Evolutionary conservation across 2,329 filamentous ascomycete species (phyloP).

Genomic region (Aspergillus calidoustus): DNA sequence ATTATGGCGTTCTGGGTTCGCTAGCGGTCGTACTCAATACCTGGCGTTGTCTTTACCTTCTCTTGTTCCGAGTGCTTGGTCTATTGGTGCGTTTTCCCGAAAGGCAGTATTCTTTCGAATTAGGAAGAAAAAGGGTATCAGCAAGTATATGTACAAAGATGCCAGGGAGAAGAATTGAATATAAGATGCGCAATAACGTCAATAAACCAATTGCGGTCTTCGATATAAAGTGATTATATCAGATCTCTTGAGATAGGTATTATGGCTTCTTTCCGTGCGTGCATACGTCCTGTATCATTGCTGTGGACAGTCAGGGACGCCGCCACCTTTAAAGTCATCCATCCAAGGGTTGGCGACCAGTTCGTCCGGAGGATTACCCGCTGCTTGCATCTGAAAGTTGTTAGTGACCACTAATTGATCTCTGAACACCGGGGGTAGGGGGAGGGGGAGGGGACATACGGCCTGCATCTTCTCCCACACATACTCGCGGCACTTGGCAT

Average conservation of each 20-base stretch:
- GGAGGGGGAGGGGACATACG: conserved; percentile 57
- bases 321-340: conserved; percentile 83
- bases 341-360: conserved; percentile 63
- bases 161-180: conserved; percentile 9
- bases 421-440: conserved; percentile 2
- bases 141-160: conserved; percentile 30
- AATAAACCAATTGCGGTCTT: conserved; percentile 14
- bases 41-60: not conserved
- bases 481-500: conserved; percentile 80
- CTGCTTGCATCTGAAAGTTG: conserved; percentile 83
- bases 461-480: conserved; percentile 98
- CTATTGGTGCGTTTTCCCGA: not conserved
- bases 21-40: conserved; percentile 1
- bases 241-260: not conserved
- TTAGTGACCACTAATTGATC: conserved; percentile 13
- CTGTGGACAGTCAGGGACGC: conserved; percentile 65
- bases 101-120: conserved; percentile 1
- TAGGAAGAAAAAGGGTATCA: conserved; percentile 34
- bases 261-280: not conserved
- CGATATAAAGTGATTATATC: not conserved
- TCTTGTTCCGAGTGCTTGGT: not conserved
- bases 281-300: conserved; percentile 49
- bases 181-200: conserved; percentile 22
- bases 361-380: conserved; percentile 86
- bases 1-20: conserved; percentile 3